A percentile compares a stretch with the other conserved stretches of the same genome.
phyloP scores from a whole-genome alignment of 2,329 filamentous ascomycete species.

The Juglanconis sp. region DNA sequence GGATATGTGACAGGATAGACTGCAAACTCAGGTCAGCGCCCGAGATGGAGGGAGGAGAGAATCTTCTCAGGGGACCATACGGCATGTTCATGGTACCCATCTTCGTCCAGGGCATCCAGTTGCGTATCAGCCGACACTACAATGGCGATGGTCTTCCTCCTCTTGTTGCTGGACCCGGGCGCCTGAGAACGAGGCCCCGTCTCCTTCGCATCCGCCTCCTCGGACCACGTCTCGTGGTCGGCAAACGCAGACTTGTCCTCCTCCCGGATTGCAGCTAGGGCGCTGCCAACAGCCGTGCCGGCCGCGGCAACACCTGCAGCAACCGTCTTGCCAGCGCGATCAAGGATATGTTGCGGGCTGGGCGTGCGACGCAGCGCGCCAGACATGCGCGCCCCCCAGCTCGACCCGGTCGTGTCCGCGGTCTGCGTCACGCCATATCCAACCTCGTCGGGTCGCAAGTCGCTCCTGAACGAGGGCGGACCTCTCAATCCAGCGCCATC shows the following conservation, averaged over 20 bases:
- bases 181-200: slow-evolving; percentile 34
- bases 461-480: slow-evolving; percentile 37
- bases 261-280: slow-evolving; percentile 77
- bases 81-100: slow-evolving; percentile 70
- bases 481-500: slow-evolving; percentile 32
- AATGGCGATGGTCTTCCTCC: slow-evolving; percentile 78
- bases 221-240: slow-evolving; percentile 88
- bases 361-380: slow-evolving; percentile 78
- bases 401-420: slow-evolving; percentile 38
- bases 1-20: slow-evolving; percentile 87
- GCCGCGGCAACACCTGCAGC: slow-evolving; percentile 79
- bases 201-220: slow-evolving; percentile 72
- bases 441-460: slow-evolving; percentile 33
- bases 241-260: slow-evolving; percentile 77
- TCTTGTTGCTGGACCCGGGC: slow-evolving; percentile 37
- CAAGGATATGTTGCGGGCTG: slow-evolving; percentile 84
- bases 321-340: slow-evolving; percentile 77
- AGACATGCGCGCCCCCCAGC: slow-evolving; percentile 75
- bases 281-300: slow-evolving; percentile 77
- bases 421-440: slow-evolving; percentile 40
- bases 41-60: not conserved
- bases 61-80: slow-evolving; percentile 49
- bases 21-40: slow-evolving; percentile 30
- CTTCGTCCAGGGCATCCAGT: slow-evolving; percentile 56
- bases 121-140: slow-evolving; percentile 78